Conservation (phyloP, 495 filamentous ascomycete species). For the Aspergillus affinis region DNA sequence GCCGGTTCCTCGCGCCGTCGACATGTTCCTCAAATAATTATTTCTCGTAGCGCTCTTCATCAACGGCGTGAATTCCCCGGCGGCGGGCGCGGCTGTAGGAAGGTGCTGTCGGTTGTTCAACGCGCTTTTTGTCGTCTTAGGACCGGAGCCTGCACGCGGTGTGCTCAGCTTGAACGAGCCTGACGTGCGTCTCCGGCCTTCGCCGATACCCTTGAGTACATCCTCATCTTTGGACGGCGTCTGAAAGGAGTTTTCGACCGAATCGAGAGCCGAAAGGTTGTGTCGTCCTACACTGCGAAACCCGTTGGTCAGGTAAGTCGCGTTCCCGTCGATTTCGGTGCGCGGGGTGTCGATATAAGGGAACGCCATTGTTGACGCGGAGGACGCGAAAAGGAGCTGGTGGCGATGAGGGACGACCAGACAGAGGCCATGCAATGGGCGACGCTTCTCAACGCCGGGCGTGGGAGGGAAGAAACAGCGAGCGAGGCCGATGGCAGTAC, state of each 20-base stretch:
- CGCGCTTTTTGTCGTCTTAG: slow-evolving; percentile 44
- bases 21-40: slow-evolving; percentile 60
- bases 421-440: slow-evolving; percentile 27
- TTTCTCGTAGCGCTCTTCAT: slow-evolving; percentile 87
- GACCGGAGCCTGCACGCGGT: slow-evolving; percentile 60
- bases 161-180: slow-evolving; percentile 61
- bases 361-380: slow-evolving; percentile 37
- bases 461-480: slow-evolving; percentile 2
- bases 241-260: slow-evolving; percentile 79
- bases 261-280: slow-evolving; percentile 68
- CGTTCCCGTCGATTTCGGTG: slow-evolving; percentile 72
- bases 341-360: slow-evolving; percentile 75
- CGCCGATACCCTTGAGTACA: slow-evolving; percentile 64
- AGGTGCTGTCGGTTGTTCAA: slow-evolving; percentile 67
- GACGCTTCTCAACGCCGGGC: slow-evolving; percentile 22
- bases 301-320: slow-evolving; percentile 69
- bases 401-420: slow-evolving; percentile 4
- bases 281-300: slow-evolving; percentile 46
- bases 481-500: background rate
- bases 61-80: slow-evolving; percentile 88
- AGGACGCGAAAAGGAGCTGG: slow-evolving; percentile 11
- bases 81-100: slow-evolving; percentile 55
- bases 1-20: slow-evolving; percentile 49
- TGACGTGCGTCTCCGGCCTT: slow-evolving; percentile 52
- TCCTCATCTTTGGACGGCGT: slow-evolving; percentile 80